These are phyloP conservation scores for Vachellia pachyceras DNA, from an alignment of 306 rosid species.

Conservation along the genomic window DNA sequence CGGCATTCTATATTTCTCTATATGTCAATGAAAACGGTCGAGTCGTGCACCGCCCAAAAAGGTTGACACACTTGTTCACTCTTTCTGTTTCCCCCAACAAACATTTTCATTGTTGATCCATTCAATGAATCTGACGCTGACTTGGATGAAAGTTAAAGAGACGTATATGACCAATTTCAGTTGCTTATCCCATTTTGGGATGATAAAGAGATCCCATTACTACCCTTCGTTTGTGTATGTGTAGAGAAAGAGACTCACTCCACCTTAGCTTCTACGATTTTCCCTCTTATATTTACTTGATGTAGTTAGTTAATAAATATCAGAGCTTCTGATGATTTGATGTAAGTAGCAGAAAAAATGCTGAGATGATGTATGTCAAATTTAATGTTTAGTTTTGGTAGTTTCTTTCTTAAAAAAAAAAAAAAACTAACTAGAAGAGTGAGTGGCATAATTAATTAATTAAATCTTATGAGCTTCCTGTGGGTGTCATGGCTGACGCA, in stretches of 20 bases:
- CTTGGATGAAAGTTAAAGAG: not conserved
- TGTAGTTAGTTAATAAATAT: not conserved
- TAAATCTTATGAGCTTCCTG: not conserved
- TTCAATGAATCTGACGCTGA: not conserved
- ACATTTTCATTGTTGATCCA: too few species aligned
- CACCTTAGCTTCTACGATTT: not conserved
- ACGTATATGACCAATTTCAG: not conserved
- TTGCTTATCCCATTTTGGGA: not conserved
- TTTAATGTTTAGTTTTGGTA: not conserved
- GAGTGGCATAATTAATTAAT: not conserved
- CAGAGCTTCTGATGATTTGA: not conserved
- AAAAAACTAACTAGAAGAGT: not conserved
- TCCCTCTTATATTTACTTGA: not conserved
- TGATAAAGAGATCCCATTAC: too few species aligned
- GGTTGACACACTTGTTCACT: too few species aligned
- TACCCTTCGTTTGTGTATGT: too few species aligned
- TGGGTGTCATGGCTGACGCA: not conserved
- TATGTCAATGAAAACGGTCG: too few species aligned
- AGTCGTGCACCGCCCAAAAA: too few species aligned
- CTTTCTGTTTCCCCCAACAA: not conserved
- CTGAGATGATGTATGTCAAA: not conserved
- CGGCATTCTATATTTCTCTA: not conserved
- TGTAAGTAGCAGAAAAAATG: not conserved
- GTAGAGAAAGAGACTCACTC: not conserved
- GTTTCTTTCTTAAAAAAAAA: too few species aligned